phyloP scores from a whole-genome alignment of 352 stramenopile species.

The Globisporangium canariense region DNA sequence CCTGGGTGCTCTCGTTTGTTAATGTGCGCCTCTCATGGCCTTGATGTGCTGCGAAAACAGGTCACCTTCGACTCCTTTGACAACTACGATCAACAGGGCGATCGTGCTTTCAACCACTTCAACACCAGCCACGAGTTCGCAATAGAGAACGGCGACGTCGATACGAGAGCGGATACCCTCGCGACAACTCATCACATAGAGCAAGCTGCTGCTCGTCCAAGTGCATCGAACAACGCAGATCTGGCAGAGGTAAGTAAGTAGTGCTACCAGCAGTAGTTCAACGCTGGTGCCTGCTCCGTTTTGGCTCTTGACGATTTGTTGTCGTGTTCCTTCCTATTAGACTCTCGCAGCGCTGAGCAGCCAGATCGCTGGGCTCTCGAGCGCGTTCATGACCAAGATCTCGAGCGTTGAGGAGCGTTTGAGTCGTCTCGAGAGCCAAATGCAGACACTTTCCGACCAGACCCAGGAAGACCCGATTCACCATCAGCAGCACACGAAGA shows the following conservation, averaged over 20 bases:
- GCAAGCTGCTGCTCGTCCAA: background rate
- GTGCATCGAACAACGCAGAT: background rate
- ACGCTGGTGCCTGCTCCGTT: too few species aligned
- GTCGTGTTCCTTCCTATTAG: slow-evolving; percentile 5
- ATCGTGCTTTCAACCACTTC: background rate
- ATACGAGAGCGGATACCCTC: too few species aligned
- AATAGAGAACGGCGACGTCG: background rate
- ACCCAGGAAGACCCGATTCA: slow-evolving; percentile 23
- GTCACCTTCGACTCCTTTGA: background rate
- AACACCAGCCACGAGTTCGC: background rate
- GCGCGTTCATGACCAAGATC: slow-evolving; percentile 32
- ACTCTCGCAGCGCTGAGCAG: slow-evolving; percentile 24
- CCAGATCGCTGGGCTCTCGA: slow-evolving; percentile 31
- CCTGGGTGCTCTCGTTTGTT: too few species aligned
- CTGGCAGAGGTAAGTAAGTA: slow-evolving; percentile 3
- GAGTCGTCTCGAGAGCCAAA: slow-evolving; percentile 27
- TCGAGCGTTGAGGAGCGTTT: slow-evolving; percentile 34
- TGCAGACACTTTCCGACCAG: slow-evolving; percentile 23
- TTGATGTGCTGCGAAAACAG: background rate
- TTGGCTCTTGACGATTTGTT: background rate
- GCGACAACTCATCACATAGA: background rate
- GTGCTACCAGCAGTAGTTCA: background rate
- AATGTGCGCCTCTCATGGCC: too few species aligned
- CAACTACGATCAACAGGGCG: background rate
- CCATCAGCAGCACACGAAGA: slow-evolving; percentile 9